Evolutionary conservation across 257 asterid genomes (phyloP).

Genomic region (Solanum ahanhuiri): DNA sequence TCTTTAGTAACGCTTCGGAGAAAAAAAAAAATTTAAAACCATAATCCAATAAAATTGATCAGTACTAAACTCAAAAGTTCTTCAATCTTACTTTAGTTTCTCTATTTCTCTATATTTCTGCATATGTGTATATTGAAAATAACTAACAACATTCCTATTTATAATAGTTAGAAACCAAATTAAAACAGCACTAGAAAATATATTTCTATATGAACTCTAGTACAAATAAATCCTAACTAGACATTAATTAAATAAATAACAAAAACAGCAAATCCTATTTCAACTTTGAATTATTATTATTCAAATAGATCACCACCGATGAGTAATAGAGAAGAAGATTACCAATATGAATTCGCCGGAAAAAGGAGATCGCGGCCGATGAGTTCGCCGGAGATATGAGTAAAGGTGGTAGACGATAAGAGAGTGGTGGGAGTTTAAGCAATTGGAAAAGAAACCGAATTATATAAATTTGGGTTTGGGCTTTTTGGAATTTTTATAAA

Average conservation of each 20-base stretch:
- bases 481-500: background rate
- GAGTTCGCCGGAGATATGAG: background rate
- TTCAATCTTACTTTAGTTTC: too few relatives aligned
- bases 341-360: background rate
- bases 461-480: background rate
- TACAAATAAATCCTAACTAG: too few relatives aligned
- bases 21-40: background rate
- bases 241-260: background rate
- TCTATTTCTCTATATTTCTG: too few relatives aligned
- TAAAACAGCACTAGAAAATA: background rate
- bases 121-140: too few relatives aligned
- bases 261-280: background rate
- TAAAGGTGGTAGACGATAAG: background rate
- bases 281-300: too few relatives aligned
- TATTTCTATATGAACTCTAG: background rate
- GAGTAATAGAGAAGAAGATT: background rate
- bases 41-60: background rate
- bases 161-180: background rate
- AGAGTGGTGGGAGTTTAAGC: background rate
- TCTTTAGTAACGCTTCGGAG: background rate
- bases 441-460: background rate
- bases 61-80: too few relatives aligned
- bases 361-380: background rate
- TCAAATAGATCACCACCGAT: background rate
- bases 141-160: too few relatives aligned